phyloP scores from a whole-genome alignment of 2,329 filamentous ascomycete species.

The Alternaria incomplexa region DNA sequence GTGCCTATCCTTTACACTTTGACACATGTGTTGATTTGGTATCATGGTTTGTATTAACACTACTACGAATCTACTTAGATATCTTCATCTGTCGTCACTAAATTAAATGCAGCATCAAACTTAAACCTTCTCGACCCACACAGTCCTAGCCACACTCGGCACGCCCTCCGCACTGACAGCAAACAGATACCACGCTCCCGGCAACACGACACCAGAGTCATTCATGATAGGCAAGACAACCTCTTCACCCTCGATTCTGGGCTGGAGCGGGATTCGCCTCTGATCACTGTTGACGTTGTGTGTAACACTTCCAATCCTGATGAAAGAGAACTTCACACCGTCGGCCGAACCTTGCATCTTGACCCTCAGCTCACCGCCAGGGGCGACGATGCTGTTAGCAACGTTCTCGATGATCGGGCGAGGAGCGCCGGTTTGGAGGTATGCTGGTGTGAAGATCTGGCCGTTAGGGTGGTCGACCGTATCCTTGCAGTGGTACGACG shows the following conservation, averaged over 20 bases:
- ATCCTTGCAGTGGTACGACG: slow-evolving; percentile 53
- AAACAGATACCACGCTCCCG: slow-evolving; percentile 29
- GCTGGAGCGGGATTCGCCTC: slow-evolving; percentile 20
- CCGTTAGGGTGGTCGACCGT: slow-evolving; percentile 55
- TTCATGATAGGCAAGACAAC: slow-evolving; percentile 14
- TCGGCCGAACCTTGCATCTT: slow-evolving; percentile 15
- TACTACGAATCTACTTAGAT: neutral
- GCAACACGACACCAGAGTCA: slow-evolving; percentile 19
- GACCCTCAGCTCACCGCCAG: slow-evolving; percentile 19
- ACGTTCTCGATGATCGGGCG: slow-evolving; percentile 21
- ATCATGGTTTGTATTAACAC: neutral
- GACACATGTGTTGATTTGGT: neutral
- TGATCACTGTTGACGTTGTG: slow-evolving; percentile 32
- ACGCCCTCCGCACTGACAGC: slow-evolving; percentile 20
- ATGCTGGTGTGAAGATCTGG: slow-evolving; percentile 62
- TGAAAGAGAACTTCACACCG: slow-evolving; percentile 16
- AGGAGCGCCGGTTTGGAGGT: slow-evolving; percentile 52
- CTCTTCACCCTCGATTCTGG: slow-evolving; percentile 1
- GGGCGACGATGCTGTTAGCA: slow-evolving; percentile 2
- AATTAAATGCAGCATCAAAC: neutral
- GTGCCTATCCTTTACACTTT: neutral
- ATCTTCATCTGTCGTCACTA: neutral
- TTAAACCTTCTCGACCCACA: slow-evolving; percentile 9
- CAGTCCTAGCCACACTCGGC: slow-evolving; percentile 23
- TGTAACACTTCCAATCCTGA: slow-evolving; percentile 30